A percentile compares a stretch with the other conserved stretches of the same genome.
These are phyloP conservation scores for Nicotiana tomentosiformis DNA, from an alignment of 257 asterid genomes.

Conservation along the genomic window DNA sequence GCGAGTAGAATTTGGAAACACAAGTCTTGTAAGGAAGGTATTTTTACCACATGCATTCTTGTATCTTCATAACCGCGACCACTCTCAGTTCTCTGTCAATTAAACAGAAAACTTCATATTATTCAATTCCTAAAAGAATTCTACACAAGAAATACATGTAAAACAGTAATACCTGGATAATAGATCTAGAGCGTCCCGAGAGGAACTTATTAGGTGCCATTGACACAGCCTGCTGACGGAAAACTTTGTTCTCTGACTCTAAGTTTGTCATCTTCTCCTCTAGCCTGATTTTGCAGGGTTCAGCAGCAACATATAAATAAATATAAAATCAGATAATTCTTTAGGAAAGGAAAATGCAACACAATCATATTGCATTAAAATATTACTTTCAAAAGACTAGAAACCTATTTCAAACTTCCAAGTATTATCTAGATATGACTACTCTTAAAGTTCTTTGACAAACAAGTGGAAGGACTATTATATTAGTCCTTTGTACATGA, in stretches of 20 bases:
- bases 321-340: neutral
- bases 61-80: constrained; percentile 50
- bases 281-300: constrained; percentile 42
- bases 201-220: constrained; percentile 90
- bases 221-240: constrained; percentile 97
- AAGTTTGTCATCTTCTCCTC: constrained; percentile 85
- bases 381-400: neutral
- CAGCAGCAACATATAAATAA: constrained; percentile 5
- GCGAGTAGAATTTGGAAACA: constrained; percentile 9
- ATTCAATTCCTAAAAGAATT: neutral
- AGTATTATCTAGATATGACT: neutral
- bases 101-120: constrained; percentile 20
- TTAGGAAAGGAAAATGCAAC: constrained; percentile 8
- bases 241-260: constrained; percentile 96
- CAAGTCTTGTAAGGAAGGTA: constrained; percentile 17
- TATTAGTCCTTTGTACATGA: neutral
- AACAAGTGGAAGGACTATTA: neutral
- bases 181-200: constrained; percentile 94
- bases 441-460: neutral
- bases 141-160: neutral
- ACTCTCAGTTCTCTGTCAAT: constrained; percentile 81
- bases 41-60: constrained; percentile 63
- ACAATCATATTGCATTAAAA: neutral
- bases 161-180: constrained; percentile 64
- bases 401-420: neutral